These are phyloP conservation scores for Trichomonas gallinae DNA, from an alignment of 208 protist species.

Conservation along the genomic window DNA sequence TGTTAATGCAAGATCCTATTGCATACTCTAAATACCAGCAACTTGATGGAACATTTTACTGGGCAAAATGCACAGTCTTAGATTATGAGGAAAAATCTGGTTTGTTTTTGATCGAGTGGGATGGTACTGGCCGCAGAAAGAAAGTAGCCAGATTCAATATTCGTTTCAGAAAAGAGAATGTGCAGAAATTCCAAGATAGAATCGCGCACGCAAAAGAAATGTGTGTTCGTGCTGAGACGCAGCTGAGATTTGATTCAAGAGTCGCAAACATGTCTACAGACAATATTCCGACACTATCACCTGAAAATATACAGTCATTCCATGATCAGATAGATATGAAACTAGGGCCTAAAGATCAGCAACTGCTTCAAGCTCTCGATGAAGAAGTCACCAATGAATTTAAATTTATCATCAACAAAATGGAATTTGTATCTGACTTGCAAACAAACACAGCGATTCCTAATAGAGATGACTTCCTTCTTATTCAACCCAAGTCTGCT, in stretches of 20 bases:
- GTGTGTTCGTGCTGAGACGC: not conserved
- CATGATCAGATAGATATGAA: not conserved
- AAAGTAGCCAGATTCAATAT: constrained; percentile 13
- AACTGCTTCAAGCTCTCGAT: not conserved
- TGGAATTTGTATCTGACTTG: not conserved
- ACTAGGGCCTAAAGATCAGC: not conserved
- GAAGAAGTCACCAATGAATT: not conserved
- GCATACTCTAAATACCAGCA: not conserved
- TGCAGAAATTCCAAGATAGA: not conserved
- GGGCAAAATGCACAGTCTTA: not conserved
- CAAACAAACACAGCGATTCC: not conserved
- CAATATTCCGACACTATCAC: not conserved
- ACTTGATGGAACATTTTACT: not conserved
- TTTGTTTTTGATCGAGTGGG: constrained; percentile 10
- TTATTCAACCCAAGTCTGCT: not conserved
- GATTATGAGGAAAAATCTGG: not conserved
- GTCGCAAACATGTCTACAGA: not conserved
- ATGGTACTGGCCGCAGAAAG: not conserved
- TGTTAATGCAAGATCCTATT: not conserved
- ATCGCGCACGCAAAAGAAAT: not conserved
- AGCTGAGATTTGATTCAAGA: not conserved
- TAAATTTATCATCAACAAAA: not conserved
- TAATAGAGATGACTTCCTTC: constrained; percentile 3
- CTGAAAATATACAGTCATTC: not conserved
- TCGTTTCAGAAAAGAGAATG: not conserved